Evolutionary conservation across 768 basidiomycete genomes (phyloP).

Genomic region (Tremella fuciformis): DNA sequence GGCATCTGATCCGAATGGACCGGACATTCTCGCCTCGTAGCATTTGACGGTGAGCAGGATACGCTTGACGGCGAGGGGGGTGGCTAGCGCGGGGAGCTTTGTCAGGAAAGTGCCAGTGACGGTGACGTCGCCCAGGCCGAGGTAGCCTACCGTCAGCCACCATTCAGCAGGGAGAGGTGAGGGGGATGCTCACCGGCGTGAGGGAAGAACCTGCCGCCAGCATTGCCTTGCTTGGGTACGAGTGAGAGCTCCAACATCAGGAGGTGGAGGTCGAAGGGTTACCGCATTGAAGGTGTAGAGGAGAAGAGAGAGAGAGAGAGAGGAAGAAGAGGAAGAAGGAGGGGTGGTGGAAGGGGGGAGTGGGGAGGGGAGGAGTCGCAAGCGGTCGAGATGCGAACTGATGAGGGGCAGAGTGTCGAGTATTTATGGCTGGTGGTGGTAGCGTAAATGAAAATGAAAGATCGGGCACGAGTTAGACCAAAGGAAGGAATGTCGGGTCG

Average conservation of each 20-base stretch:
- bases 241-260: constrained; percentile 37
- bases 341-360: too few relatives aligned
- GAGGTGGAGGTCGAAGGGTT: background rate
- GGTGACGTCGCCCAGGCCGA: constrained; percentile 38
- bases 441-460: too few relatives aligned
- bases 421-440: too few relatives aligned
- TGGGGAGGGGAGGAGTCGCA: background rate
- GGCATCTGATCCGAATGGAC: constrained; percentile 15
- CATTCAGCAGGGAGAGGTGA: background rate
- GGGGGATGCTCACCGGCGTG: constrained; percentile 28
- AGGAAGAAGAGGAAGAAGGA: background rate
- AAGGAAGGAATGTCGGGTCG: too few relatives aligned
- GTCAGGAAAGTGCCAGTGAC: constrained; percentile 26
- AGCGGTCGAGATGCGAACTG: too few relatives aligned
- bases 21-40: constrained; percentile 23
- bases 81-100: constrained; percentile 25
- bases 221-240: constrained; percentile 29
- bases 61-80: constrained; percentile 25
- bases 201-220: constrained; percentile 32
- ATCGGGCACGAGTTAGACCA: too few relatives aligned
- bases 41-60: constrained; percentile 28
- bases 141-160: constrained; percentile 29
- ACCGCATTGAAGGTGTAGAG: background rate
- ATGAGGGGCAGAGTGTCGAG: too few relatives aligned
- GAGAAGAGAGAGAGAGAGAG: background rate